Conservation (phyloP, 2,329 filamentous ascomycete genomes). For the Zymoseptoria crescenta region DNA sequence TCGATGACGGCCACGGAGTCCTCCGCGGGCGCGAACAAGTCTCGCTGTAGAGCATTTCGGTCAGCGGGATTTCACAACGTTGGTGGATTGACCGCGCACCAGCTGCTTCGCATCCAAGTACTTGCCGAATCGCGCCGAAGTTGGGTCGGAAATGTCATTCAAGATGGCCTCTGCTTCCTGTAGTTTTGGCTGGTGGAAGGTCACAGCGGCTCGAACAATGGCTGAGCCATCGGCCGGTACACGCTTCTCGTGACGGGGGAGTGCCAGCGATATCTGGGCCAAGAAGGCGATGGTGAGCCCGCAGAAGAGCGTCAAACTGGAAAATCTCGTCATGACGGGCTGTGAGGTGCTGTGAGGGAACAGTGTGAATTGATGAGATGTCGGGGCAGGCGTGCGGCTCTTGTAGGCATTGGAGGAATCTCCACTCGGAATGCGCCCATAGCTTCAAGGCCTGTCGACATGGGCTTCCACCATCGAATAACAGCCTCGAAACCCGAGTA, state of each 20-base stretch:
- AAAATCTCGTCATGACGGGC: background rate
- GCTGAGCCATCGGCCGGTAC: background rate
- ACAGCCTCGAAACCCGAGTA: too few species aligned
- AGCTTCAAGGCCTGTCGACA: too few species aligned
- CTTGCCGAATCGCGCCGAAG: background rate
- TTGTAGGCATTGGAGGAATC: too few species aligned
- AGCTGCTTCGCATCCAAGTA: background rate
- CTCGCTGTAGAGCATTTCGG: background rate
- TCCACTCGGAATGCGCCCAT: too few species aligned
- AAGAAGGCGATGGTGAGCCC: background rate
- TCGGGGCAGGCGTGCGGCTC: too few species aligned
- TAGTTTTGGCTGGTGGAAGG: background rate
- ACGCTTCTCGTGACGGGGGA: background rate
- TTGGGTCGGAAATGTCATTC: background rate
- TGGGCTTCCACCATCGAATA: too few species aligned
- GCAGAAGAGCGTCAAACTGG: background rate
- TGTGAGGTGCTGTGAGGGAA: background rate
- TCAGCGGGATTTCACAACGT: background rate
- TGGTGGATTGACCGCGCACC: background rate
- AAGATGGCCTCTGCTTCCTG: background rate
- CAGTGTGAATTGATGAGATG: background rate
- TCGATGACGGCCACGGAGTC: constrained; percentile 18
- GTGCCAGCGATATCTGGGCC: background rate
- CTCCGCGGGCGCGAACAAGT: constrained; percentile 21
- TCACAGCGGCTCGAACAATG: background rate